Conservation (phyloP, 2,329 filamentous ascomycete genomes). For the Fusarium cyanostomum region DNA sequence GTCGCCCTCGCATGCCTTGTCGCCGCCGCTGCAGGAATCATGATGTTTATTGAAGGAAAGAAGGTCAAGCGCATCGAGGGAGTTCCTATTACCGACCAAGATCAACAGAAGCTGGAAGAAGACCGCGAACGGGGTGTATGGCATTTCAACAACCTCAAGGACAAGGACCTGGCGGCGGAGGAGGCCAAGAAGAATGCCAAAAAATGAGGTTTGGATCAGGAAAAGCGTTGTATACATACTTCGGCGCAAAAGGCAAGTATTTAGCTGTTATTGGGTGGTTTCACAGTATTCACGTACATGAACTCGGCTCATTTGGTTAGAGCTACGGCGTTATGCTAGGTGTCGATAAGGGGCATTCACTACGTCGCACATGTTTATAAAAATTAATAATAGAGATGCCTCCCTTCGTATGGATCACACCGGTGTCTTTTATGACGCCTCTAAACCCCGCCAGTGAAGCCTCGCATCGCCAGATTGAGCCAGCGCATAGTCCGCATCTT, state of each 20-base stretch:
- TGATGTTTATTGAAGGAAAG: conserved; percentile 77
- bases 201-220: conserved; percentile 4
- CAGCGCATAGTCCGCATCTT: too few species aligned
- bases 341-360: neutral
- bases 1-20: conserved; percentile 78
- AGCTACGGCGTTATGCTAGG: neutral
- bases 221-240: neutral
- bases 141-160: conserved; percentile 61
- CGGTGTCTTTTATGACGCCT: too few species aligned
- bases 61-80: conserved; percentile 77
- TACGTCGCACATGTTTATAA: neutral
- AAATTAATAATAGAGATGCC: neutral
- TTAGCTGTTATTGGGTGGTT: neutral
- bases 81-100: conserved; percentile 68
- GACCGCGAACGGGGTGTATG: conserved; percentile 65
- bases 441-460: neutral
- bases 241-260: neutral
- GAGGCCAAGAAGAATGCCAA: conserved; percentile 37
- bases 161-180: conserved; percentile 41
- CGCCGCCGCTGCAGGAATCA: conserved; percentile 72
- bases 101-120: conserved; percentile 58
- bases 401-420: too few species aligned
- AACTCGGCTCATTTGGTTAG: neutral
- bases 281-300: neutral
- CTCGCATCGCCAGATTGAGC: neutral